These are phyloP conservation scores for Saccharum hybrid DNA, from an alignment of 202 grass and related monocot species.

Conservation along the genomic window DNA sequence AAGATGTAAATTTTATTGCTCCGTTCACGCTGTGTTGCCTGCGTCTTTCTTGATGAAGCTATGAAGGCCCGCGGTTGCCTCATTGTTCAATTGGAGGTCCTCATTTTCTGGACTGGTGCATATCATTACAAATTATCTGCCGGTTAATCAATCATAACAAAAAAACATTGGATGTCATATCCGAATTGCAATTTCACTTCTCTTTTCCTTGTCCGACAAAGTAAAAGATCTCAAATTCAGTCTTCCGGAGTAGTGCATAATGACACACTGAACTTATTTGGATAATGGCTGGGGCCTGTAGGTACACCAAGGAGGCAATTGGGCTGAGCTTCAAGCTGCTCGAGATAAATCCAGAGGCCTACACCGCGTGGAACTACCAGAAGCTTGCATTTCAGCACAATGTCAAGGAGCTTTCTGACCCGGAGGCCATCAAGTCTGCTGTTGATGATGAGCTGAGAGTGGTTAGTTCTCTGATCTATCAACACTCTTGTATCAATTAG, in stretches of 20 bases:
- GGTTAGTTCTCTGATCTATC: slow-evolving; percentile 44
- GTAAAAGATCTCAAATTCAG: slow-evolving; percentile 16
- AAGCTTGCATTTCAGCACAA: slow-evolving; percentile 84
- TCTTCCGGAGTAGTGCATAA: not conserved
- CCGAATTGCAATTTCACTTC: not conserved
- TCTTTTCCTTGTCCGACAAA: not conserved
- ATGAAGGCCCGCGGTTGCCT: not conserved
- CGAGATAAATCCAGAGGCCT: slow-evolving; percentile 86
- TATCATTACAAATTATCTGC: not conserved
- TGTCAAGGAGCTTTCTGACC: slow-evolving; percentile 60
- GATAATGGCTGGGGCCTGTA: slow-evolving; percentile 5
- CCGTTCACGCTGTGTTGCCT: not conserved
- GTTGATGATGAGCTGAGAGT: slow-evolving; percentile 74
- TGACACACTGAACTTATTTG: not conserved
- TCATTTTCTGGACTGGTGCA: not conserved
- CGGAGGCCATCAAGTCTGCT: slow-evolving; percentile 56
- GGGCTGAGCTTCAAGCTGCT: slow-evolving; percentile 83
- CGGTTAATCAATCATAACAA: not conserved
- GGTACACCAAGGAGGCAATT: slow-evolving; percentile 82
- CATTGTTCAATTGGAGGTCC: not conserved
- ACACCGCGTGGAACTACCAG: slow-evolving; percentile 86
- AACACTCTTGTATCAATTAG: not conserved
- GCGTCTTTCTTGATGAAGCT: slow-evolving; percentile 14
- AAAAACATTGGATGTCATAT: not conserved
- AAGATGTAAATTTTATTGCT: slow-evolving; percentile 8